Conservation (phyloP, 148 eudicot species). For the Chenopodium berlandieri region DNA sequence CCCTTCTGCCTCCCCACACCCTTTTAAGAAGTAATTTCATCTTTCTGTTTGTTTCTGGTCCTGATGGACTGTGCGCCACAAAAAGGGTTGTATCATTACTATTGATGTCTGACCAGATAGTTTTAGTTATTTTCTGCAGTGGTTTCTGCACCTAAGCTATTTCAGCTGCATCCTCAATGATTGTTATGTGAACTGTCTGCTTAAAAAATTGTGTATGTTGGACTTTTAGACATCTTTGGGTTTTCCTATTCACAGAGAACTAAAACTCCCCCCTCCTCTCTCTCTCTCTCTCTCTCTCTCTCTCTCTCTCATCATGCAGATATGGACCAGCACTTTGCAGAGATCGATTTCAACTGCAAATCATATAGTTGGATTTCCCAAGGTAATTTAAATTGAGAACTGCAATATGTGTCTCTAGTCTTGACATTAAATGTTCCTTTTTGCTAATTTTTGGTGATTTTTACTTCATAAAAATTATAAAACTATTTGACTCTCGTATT, state of each 20-base stretch:
- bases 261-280: not conserved
- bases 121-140: not conserved
- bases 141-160: not conserved
- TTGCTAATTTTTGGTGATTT: not conserved
- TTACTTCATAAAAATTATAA: not conserved
- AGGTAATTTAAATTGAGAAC: constrained; percentile 49
- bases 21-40: no score
- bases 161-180: not conserved
- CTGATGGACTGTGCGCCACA: not conserved
- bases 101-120: not conserved
- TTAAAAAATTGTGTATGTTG: not conserved
- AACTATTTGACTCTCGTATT: not conserved
- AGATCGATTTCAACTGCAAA: constrained; percentile 83
- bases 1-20: no score
- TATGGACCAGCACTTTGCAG: constrained; percentile 99
- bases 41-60: no score
- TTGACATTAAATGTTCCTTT: not conserved
- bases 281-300: not conserved
- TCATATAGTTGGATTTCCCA: constrained; percentile 87
- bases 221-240: not conserved
- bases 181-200: constrained; percentile 3
- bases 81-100: not conserved
- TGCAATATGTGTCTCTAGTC: not conserved
- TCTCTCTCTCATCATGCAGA: constrained; percentile 32
- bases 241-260: not conserved